phyloP scores from a whole-genome alignment of 2,329 filamentous ascomycete species.

The Penicillium sp. region DNA sequence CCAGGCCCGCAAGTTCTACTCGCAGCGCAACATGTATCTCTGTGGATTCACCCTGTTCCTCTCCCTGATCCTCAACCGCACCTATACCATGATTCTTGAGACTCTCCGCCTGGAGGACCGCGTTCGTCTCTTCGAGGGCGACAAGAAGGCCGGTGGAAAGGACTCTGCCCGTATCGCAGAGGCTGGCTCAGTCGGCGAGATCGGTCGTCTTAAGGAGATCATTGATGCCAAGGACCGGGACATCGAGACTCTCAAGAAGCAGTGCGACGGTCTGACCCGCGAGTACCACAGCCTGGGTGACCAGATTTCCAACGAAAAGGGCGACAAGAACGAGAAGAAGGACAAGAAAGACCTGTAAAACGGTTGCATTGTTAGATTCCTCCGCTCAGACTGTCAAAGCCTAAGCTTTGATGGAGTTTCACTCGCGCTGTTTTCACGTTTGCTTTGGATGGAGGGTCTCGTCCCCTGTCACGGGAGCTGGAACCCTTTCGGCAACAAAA shows the following conservation, averaged over 20 bases:
- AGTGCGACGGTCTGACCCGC: conserved; percentile 75
- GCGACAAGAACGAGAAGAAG: conserved; percentile 53
- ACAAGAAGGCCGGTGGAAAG: conserved; percentile 61
- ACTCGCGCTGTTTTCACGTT: background rate
- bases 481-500: conserved; percentile 1
- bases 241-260: conserved; percentile 86
- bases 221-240: conserved; percentile 75
- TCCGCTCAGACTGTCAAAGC: background rate
- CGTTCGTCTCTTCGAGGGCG: conserved; percentile 77
- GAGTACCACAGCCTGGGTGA: conserved; percentile 88
- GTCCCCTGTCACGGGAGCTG: background rate
- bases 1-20: conserved; percentile 99
- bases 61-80: conserved; percentile 95
- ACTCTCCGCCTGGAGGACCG: conserved; percentile 89
- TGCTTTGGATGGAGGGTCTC: background rate
- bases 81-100: conserved; percentile 95
- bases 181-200: conserved; percentile 70
- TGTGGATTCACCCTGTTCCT: conserved; percentile 99
- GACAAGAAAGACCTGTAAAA: conserved; percentile 58
- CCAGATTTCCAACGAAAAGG: conserved; percentile 62
- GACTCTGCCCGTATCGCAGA: conserved; percentile 69
- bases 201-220: conserved; percentile 73
- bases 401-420: background rate
- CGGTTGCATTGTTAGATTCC: background rate
- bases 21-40: conserved; percentile 99